These are phyloP conservation scores for Lichina pygmaea DNA, from an alignment of 495 filamentous ascomycete species.

Conservation along the genomic window DNA sequence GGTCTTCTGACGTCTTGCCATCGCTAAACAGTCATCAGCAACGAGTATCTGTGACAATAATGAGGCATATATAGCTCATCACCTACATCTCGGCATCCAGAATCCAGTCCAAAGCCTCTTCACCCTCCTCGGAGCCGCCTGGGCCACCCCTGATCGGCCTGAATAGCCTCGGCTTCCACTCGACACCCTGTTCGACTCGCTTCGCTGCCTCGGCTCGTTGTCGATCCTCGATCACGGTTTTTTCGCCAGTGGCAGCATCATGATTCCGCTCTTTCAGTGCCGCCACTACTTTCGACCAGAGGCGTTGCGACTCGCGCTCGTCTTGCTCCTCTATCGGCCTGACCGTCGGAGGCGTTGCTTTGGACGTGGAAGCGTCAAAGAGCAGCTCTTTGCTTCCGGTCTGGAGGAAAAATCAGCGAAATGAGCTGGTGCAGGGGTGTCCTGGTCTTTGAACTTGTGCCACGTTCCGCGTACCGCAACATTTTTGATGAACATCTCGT, in stretches of 20 bases:
- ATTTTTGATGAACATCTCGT: constrained; percentile 77
- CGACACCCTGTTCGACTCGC: constrained; percentile 51
- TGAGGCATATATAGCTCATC: not conserved
- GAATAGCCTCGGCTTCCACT: constrained; percentile 80
- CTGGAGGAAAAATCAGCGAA: constrained; percentile 16
- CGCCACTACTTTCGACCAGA: constrained; percentile 59
- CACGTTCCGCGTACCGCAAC: constrained; percentile 27
- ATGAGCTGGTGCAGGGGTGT: too few relatives aligned
- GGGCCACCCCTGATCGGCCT: constrained; percentile 43
- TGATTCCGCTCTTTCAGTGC: constrained; percentile 71
- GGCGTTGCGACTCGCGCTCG: constrained; percentile 64
- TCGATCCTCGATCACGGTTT: constrained; percentile 74
- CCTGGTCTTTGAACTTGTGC: not conserved
- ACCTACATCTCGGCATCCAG: constrained; percentile 69
- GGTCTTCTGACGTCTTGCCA: constrained; percentile 36
- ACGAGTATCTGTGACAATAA: not conserved
- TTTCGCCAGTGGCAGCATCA: constrained; percentile 75
- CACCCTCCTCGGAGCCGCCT: constrained; percentile 51
- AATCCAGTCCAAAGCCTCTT: constrained; percentile 81
- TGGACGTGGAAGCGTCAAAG: constrained; percentile 60
- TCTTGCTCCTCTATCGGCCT: constrained; percentile 68
- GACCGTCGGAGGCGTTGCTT: constrained; percentile 43
- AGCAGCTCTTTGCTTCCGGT: constrained; percentile 69
- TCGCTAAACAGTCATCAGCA: constrained; percentile 20
- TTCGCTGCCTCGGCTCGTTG: constrained; percentile 74